Evolutionary conservation across 257 asterid genomes (phyloP), one percentile per base, ranked within the genome.

Genomic region (Solanum medicagineum): DNA sequence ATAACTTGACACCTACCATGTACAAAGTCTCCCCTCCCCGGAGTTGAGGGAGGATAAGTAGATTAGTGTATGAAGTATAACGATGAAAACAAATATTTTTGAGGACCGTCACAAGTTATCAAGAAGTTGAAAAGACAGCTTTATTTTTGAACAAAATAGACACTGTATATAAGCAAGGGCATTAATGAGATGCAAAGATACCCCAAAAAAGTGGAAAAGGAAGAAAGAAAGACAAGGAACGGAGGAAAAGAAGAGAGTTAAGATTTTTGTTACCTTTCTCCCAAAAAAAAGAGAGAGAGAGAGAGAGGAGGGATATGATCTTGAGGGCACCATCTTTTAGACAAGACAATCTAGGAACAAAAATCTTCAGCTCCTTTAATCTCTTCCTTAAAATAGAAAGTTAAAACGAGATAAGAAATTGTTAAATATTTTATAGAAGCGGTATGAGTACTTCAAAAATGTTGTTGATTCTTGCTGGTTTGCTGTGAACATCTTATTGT

Each of bases 251-350:
- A 68, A 16, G 74, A 66, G 40, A 42, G 44, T 6, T 24, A 70
- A 44, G 56, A 71, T 71, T 2, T 66, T 29, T 66, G 74, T 66
- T 66, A 29, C 45, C 74, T 29, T 29, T 66, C 11, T 65, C 45
- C 0, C 3, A 42, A 42, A n/a, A 36, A 14, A 66, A 26, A 63
- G 5, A 42, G 2, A 36, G 4, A 69, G 14, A n/a, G 10, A 70
- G 13, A 40, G 24, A 70, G 54, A 70, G 16, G 47, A 68, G 55
- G 36, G 88, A 88, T 81, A 68, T 84, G 88, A 56, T 86, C 77
- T 36, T 42, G 20, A 73, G 29, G 70, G 17, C 70, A 32, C 83
- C 79, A 73, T 71, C 45, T 22, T 80, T 14, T 45, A 44, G 14
- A 36, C 7, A 40, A 70, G 54, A 9, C 19, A 17, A 70, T 70